These are phyloP conservation scores for Alternaria solani DNA, from an alignment of 2,329 filamentous ascomycete species.

Conservation along the genomic window DNA sequence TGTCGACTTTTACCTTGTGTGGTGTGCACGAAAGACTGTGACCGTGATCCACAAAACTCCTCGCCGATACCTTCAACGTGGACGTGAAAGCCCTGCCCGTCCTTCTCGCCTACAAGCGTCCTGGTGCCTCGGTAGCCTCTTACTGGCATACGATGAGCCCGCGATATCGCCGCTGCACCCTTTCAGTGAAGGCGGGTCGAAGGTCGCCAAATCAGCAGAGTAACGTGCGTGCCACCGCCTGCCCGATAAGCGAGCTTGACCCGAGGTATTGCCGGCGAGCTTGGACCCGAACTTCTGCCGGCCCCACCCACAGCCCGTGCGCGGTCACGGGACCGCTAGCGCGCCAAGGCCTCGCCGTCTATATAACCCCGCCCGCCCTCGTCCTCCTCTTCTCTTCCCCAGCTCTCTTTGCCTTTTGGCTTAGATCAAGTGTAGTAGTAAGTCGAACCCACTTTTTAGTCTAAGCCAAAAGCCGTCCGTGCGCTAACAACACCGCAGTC, in stretches of 20 bases:
- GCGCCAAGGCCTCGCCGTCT: background rate
- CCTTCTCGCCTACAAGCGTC: background rate
- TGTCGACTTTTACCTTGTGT: too few relatives aligned
- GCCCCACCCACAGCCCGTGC: background rate
- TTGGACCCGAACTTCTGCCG: background rate
- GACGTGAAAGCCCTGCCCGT: background rate
- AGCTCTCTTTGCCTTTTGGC: constrained; percentile 16
- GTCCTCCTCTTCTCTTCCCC: background rate
- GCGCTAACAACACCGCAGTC: background rate
- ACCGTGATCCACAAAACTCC: background rate
- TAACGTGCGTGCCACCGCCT: background rate
- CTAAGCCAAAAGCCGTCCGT: too few relatives aligned
- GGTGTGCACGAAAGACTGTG: background rate
- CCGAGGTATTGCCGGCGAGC: too few relatives aligned
- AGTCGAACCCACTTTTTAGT: too few relatives aligned
- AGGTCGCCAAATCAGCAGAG: background rate
- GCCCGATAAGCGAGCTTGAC: background rate
- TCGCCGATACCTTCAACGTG: background rate
- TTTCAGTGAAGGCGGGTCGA: background rate
- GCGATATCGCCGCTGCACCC: background rate
- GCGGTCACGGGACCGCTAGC: background rate
- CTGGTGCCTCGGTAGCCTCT: background rate
- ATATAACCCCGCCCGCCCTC: background rate
- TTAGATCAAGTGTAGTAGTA: constrained; percentile 14
- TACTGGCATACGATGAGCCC: too few relatives aligned